These are phyloP conservation scores for Ogataea trehaloabstinens DNA, from an alignment of 805 yeast species.

Conservation along the genomic window DNA sequence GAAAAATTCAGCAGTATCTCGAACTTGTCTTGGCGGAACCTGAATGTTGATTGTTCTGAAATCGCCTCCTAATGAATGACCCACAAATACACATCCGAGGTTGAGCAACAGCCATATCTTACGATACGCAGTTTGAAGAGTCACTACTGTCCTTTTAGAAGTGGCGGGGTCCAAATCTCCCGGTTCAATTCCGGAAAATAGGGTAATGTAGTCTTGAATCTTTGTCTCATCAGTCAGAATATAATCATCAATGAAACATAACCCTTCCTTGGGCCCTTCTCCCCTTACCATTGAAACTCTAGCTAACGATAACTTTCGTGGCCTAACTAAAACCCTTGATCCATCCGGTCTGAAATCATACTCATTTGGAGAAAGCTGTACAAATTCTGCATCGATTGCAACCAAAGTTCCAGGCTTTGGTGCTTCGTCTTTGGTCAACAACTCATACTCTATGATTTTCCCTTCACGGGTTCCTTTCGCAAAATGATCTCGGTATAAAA, in stretches of 20 bases:
- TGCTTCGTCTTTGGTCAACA: slow-evolving; percentile 66
- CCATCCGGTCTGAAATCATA: slow-evolving; percentile 79
- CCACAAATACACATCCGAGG: slow-evolving; percentile 87
- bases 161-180: slow-evolving; percentile 78
- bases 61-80: slow-evolving; percentile 90
- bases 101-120: slow-evolving; percentile 87
- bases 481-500: slow-evolving; percentile 73
- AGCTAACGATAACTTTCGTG: slow-evolving; percentile 76
- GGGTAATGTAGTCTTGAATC: slow-evolving; percentile 83
- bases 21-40: slow-evolving; percentile 80
- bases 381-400: slow-evolving; percentile 98
- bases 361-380: slow-evolving; percentile 72
- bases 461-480: slow-evolving; percentile 63
- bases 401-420: slow-evolving; percentile 74
- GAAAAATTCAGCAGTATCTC: slow-evolving; percentile 84
- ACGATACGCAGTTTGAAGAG: slow-evolving; percentile 79
- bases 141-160: slow-evolving; percentile 69
- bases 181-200: slow-evolving; percentile 88
- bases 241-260: slow-evolving; percentile 90
- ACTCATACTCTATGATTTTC: slow-evolving; percentile 58
- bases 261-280: slow-evolving; percentile 62
- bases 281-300: slow-evolving; percentile 85
- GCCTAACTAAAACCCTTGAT: slow-evolving; percentile 62
- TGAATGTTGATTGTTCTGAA: slow-evolving; percentile 90
- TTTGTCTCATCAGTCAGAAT: slow-evolving; percentile 62